Evolutionary conservation across 1,284 basidiomycete genomes (phyloP), one percentile per base, ranked within the genome.

Genomic region (Afroboletus lepidellus): DNA sequence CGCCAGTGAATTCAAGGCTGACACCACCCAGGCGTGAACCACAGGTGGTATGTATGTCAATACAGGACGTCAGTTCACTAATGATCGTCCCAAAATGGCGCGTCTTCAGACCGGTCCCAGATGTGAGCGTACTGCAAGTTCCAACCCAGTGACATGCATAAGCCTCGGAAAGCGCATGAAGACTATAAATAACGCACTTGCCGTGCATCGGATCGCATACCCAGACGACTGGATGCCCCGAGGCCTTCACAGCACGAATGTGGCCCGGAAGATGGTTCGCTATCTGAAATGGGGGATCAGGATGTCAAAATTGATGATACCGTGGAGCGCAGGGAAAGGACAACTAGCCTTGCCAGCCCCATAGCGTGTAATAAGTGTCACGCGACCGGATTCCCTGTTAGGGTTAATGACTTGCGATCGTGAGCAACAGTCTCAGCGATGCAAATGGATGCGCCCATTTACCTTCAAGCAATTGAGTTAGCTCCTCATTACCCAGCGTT

Each of bases 131-230:
- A 72, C 91, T 96, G 37, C 30, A 25, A 21, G 36, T 45, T 32
- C 7, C 32, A 5, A 16, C 8, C 16, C 12, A 2, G 18, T 2
- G 13, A 5, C 15, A 43, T 61, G 32, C 15, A 43, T 61, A 29
- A 51, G 45, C 21, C 6, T 3, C 46, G 27, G 23, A 18, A 13
- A 24, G 30, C 12, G 24, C 8, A n/a, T 24, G 15, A 20, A 15
- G 7, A n/a, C 5, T 15, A 34, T 21, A 44, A 41, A 50, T 50
- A 50, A 74, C 88, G 57, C 62, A 90, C 90, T 94, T 94, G 74
- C 92, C 92, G 62, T 96, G 93, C 96, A 98, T 98, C 2, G 96
- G 94, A 72, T 99, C 96, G 65, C 92, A 97, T 49, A 96, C 83
- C 90, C 94, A 97, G 24, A 90, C 85, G 2, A 98, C 92, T 4